Conservation (phyloP, 1,139 yeast genomes). For the Scheffersomyces illinoinensis region DNA sequence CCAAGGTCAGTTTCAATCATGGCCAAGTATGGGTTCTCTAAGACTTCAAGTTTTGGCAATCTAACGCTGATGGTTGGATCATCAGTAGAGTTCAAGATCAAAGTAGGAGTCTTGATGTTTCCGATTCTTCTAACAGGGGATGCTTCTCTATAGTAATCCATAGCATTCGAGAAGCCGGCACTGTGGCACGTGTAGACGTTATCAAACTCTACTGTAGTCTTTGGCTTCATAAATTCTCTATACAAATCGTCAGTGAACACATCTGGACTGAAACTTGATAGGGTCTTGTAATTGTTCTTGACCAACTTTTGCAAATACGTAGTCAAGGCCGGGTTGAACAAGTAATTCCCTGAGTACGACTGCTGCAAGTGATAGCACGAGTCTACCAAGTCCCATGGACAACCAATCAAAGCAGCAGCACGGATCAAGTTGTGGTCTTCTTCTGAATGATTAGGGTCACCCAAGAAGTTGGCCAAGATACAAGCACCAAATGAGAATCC, state of each 20-base stretch:
- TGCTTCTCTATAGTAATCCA: constrained; percentile 70
- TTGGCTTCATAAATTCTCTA: constrained; percentile 30
- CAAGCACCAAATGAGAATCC: constrained; percentile 84
- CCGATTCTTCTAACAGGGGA: constrained; percentile 62
- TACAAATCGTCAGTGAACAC: constrained; percentile 34
- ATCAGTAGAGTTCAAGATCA: constrained; percentile 71
- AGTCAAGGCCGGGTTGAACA: constrained; percentile 70
- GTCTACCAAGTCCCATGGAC: constrained; percentile 22
- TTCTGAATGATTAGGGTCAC: constrained; percentile 27
- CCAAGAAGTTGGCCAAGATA: constrained; percentile 55
- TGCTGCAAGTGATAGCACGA: constrained; percentile 52
- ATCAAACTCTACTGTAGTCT: constrained; percentile 64
- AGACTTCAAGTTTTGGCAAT: constrained; percentile 30
- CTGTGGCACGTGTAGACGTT: constrained; percentile 66
- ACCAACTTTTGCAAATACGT: constrained; percentile 63
- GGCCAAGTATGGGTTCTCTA: constrained; percentile 33
- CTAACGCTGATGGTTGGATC: constrained; percentile 76
- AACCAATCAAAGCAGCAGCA: constrained; percentile 61
- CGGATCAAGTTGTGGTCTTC: constrained; percentile 46
- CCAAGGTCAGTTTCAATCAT: constrained; percentile 52
- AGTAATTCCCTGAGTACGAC: constrained; percentile 58
- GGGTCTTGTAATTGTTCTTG: constrained; percentile 58
- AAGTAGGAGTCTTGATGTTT: constrained; percentile 62
- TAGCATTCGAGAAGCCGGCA: constrained; percentile 67
- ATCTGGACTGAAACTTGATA: constrained; percentile 39